A percentile compares a stretch with the other conserved stretches of the same genome.
These are phyloP conservation scores for Candida vartiovaarae DNA, from an alignment of 805 yeast genomes.

Conservation along the genomic window DNA sequence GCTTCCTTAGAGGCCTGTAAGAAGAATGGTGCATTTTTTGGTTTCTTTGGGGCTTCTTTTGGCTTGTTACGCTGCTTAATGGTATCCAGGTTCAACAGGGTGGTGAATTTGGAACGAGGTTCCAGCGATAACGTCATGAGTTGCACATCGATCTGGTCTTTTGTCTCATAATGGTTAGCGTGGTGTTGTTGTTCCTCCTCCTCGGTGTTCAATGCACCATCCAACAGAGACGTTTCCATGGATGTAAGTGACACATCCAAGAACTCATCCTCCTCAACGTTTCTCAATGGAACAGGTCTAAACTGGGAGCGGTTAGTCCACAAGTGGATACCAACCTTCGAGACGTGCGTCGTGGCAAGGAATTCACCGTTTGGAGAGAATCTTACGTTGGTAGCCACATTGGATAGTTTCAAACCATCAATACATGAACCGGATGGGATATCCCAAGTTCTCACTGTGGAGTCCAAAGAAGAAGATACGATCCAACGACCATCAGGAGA, in stretches of 20 bases:
- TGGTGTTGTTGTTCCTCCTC: slow-evolving; percentile 24
- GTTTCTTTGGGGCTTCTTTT: slow-evolving; percentile 77
- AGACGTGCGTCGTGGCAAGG: slow-evolving; percentile 87
- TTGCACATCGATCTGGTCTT: slow-evolving; percentile 53
- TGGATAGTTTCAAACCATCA: slow-evolving; percentile 75
- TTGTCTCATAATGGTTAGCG: slow-evolving; percentile 38
- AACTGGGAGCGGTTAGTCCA: slow-evolving; percentile 94
- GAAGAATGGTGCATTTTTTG: slow-evolving; percentile 79
- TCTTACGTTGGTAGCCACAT: slow-evolving; percentile 73
- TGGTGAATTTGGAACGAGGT: slow-evolving; percentile 72
- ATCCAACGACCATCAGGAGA: slow-evolving; percentile 96
- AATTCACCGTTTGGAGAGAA: slow-evolving; percentile 86
- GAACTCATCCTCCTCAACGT: slow-evolving; percentile 70
- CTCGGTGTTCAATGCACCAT: slow-evolving; percentile 26
- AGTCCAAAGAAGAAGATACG: slow-evolving; percentile 73
- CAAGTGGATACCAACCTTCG: slow-evolving; percentile 80
- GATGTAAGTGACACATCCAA: slow-evolving; percentile 48
- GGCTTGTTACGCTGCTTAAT: slow-evolving; percentile 88
- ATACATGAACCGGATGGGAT: slow-evolving; percentile 95
- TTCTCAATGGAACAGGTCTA: slow-evolving; percentile 65
- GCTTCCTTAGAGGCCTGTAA: slow-evolving; percentile 55
- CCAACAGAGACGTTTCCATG: slow-evolving; percentile 67
- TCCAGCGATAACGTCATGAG: slow-evolving; percentile 70
- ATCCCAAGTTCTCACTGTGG: slow-evolving; percentile 94
- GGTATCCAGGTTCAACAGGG: slow-evolving; percentile 72